Conservation (phyloP, 2,329 filamentous ascomycete species). For the Ophiostoma sp. region DNA sequence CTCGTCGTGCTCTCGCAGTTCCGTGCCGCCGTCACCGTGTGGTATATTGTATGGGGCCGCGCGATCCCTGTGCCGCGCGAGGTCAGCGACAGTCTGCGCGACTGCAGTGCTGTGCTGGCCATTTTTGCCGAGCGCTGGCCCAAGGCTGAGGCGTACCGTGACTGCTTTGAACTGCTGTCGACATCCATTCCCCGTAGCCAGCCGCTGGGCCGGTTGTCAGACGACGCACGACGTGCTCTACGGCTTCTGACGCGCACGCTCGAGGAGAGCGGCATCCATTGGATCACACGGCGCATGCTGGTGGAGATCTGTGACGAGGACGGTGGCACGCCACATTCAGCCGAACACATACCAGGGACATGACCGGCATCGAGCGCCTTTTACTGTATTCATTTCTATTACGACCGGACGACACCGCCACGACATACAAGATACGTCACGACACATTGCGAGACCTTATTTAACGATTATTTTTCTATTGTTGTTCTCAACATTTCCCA, state of each 20-base stretch:
- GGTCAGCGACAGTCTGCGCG: conserved; percentile 32
- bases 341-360: background rate
- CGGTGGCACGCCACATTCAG: background rate
- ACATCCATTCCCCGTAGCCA: conserved; percentile 17
- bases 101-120: conserved; percentile 36
- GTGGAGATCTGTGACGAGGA: conserved; percentile 14
- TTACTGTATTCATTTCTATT: background rate
- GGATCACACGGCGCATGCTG: conserved; percentile 16
- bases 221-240: background rate
- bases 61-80: conserved; percentile 13
- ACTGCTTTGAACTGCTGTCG: conserved; percentile 35
- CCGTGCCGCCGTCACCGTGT: conserved; percentile 19
- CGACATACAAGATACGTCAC: background rate
- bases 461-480: background rate
- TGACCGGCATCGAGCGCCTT: background rate
- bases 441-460: background rate
- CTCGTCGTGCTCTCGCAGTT: conserved; percentile 20
- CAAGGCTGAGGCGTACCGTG: conserved; percentile 34
- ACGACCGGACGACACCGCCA: background rate
- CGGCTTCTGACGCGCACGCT: background rate
- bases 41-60: conserved; percentile 21
- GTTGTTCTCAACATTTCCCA: background rate
- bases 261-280: conserved; percentile 19
- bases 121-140: conserved; percentile 36
- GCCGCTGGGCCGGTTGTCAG: conserved; percentile 12